Conservation (phyloP, 1,139 yeast species). For the Pichia sp. region DNA sequence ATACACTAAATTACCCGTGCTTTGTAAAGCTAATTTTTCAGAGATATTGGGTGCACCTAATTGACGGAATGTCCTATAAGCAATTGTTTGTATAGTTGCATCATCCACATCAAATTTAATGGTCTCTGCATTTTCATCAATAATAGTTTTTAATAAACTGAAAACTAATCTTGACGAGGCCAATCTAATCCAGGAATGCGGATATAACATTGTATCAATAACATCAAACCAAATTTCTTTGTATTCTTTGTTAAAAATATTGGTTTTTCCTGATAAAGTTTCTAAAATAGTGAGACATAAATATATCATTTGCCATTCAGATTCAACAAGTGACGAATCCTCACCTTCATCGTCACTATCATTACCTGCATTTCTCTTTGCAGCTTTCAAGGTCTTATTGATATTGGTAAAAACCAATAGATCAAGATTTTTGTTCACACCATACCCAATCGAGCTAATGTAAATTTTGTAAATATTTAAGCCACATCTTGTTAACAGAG, state of each 20-base stretch:
- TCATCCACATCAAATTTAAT: conserved; percentile 23
- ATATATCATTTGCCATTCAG: conserved; percentile 75
- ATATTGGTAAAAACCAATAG: conserved; percentile 27
- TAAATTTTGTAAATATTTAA: conserved; percentile 65
- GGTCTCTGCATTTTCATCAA: conserved; percentile 22
- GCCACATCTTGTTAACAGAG: conserved; percentile 66
- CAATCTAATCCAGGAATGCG: conserved; percentile 89
- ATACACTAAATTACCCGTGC: conserved; percentile 59
- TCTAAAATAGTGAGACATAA: conserved; percentile 53
- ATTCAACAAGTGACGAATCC: conserved; percentile 7
- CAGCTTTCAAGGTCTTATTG: conserved; percentile 26
- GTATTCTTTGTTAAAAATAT: conserved; percentile 29
- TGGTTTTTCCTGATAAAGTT: conserved; percentile 31
- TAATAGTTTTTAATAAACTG: conserved; percentile 37
- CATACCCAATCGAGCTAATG: conserved; percentile 44
- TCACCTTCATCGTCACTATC: not conserved
- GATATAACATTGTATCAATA: conserved; percentile 59
- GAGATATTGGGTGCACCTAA: conserved; percentile 71
- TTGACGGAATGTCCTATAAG: conserved; percentile 67
- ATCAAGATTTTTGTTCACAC: conserved; percentile 32
- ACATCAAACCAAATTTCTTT: conserved; percentile 46
- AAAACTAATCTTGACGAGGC: conserved; percentile 59
- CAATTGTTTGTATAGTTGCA: conserved; percentile 53
- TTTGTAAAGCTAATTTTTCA: conserved; percentile 57
- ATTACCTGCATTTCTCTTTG: conserved; percentile 28